phyloP scores from a whole-genome alignment of 306 rosid species.

The Urtica urens region DNA sequence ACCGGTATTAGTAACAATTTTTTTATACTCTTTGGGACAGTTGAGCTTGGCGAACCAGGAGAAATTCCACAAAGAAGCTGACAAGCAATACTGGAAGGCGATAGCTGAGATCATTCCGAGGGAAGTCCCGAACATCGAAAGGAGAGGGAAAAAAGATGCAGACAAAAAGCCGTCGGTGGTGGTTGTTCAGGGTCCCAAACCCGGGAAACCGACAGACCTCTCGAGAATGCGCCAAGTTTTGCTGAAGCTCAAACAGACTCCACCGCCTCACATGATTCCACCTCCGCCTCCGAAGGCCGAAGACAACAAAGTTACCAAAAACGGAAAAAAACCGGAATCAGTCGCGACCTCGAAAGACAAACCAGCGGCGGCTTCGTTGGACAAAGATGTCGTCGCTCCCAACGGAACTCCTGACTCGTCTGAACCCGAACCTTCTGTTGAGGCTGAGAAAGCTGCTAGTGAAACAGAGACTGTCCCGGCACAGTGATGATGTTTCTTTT shows the following conservation, averaged over 20 bases:
- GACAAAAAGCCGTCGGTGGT: slow-evolving; percentile 53
- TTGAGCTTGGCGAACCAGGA: slow-evolving; percentile 64
- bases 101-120: slow-evolving; percentile 84
- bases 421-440: slow-evolving; percentile 23
- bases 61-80: slow-evolving; percentile 91
- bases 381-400: slow-evolving; percentile 21
- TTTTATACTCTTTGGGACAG: slow-evolving; percentile 27
- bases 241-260: slow-evolving; percentile 66
- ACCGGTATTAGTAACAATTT: too few species aligned
- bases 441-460: slow-evolving; percentile 26
- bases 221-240: slow-evolving; percentile 79
- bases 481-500: slow-evolving; percentile 22
- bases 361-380: slow-evolving; percentile 29
- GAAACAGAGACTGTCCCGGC: slow-evolving; percentile 24
- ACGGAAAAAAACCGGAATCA: slow-evolving; percentile 21
- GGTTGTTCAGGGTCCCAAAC: slow-evolving; percentile 86
- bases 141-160: slow-evolving; percentile 77
- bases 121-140: slow-evolving; percentile 85
- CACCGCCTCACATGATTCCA: slow-evolving; percentile 85
- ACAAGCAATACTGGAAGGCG: slow-evolving; percentile 88
- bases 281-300: slow-evolving; percentile 59
- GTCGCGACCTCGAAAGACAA: slow-evolving; percentile 32
- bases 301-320: slow-evolving; percentile 33
- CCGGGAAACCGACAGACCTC: slow-evolving; percentile 89
- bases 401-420: slow-evolving; percentile 23